Percentiles rank a stretch among this genome's conserved stretches.
phyloP scores from a whole-genome alignment of 2,329 filamentous ascomycete species.

The Zasmidium cellare region DNA sequence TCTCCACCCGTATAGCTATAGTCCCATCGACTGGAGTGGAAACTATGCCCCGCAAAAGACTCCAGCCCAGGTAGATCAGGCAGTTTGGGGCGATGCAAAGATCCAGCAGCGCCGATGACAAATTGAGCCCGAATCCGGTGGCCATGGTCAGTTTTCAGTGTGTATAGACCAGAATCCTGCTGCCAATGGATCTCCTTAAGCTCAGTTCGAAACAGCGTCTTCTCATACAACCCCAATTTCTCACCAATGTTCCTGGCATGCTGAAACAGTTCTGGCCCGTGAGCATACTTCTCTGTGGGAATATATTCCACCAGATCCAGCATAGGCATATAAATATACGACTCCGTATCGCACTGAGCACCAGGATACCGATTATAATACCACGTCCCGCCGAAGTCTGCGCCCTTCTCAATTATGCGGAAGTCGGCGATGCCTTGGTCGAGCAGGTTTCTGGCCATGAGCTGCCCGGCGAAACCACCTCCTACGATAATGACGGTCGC shows the following conservation, averaged over 20 bases:
- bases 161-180: slow-evolving; percentile 37
- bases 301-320: slow-evolving; percentile 46
- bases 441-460: slow-evolving; percentile 20
- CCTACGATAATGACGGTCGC: slow-evolving; percentile 23
- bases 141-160: slow-evolving; percentile 18
- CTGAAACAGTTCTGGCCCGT: slow-evolving; percentile 43
- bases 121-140: slow-evolving; percentile 39
- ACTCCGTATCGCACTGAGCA: slow-evolving; percentile 49
- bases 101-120: slow-evolving; percentile 43
- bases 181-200: slow-evolving; percentile 18
- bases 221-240: slow-evolving; percentile 29
- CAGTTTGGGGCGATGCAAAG: slow-evolving; percentile 47
- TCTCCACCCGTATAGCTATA: slow-evolving; percentile 42
- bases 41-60: slow-evolving; percentile 42
- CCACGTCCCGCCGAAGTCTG: slow-evolving; percentile 48
- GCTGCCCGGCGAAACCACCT: slow-evolving; percentile 24
- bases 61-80: slow-evolving; percentile 43
- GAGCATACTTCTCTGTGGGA: slow-evolving; percentile 39
- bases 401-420: slow-evolving; percentile 23
- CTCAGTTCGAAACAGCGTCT: slow-evolving; percentile 43
- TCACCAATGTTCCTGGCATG: slow-evolving; percentile 22
- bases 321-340: slow-evolving; percentile 47
- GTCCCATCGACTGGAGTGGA: slow-evolving; percentile 48
- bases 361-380: slow-evolving; percentile 39
- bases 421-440: slow-evolving; percentile 23